Evolutionary conservation across 2,329 filamentous ascomycete species (phyloP).

Genomic region (Cytospora chrysosperma): DNA sequence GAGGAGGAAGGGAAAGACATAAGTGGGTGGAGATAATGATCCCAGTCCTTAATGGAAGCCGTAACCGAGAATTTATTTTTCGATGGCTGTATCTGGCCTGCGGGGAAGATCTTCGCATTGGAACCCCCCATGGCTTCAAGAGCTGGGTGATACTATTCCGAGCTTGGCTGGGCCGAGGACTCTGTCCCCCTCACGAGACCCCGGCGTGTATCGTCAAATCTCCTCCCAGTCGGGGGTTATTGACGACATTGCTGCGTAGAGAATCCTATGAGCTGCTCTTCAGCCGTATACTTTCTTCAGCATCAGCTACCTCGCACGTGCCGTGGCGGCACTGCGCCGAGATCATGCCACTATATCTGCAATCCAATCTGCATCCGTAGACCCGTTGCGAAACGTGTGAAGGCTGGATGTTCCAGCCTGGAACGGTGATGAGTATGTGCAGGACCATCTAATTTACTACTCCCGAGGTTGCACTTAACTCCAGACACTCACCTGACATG

Average conservation of each 20-base stretch:
- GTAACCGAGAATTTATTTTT: not conserved
- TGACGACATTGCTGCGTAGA: not conserved
- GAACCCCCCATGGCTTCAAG: not conserved
- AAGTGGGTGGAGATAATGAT: not conserved
- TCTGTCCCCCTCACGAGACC: not conserved
- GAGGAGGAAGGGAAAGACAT: not conserved
- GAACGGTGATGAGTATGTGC: no score
- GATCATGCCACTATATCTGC: conserved; percentile 19
- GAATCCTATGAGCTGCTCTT: not conserved
- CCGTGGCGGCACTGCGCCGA: conserved; percentile 15
- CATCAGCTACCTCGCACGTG: conserved; percentile 7
- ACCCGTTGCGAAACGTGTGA: no score
- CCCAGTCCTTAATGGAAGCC: no score
- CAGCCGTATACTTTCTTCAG: conserved; percentile 6
- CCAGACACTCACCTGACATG: no score
- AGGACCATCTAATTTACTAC: no score
- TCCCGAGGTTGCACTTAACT: no score
- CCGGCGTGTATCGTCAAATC: not conserved
- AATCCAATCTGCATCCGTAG: not conserved
- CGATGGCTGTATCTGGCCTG: not conserved
- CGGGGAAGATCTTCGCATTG: no score
- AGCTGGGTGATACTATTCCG: not conserved
- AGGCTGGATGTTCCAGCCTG: no score
- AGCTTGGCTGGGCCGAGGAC: not conserved
- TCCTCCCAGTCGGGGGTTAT: not conserved